These are phyloP conservation scores for Fraxinus nigra DNA, from an alignment of 305 asterid species.

Conservation along the genomic window DNA sequence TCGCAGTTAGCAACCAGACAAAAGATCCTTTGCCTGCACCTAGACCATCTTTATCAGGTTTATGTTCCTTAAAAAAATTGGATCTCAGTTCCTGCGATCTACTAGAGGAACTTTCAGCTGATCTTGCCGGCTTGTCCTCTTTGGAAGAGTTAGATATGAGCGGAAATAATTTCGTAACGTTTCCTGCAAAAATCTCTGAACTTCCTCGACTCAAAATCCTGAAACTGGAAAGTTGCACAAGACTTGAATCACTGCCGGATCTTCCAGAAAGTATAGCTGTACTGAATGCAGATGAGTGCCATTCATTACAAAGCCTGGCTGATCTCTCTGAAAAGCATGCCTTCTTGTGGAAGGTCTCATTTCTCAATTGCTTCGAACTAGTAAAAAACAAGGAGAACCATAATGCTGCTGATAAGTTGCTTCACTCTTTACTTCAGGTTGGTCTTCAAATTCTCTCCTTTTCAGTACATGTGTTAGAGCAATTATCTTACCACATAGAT, in stretches of 20 bases:
- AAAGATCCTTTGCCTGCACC: not conserved
- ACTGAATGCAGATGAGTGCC: slow-evolving; percentile 16
- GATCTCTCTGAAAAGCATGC: not conserved
- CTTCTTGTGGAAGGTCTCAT: not conserved
- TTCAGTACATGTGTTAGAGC: not conserved
- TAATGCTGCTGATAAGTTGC: not conserved
- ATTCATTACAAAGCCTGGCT: not conserved
- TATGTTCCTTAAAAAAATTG: slow-evolving; percentile 17
- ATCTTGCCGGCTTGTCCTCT: slow-evolving; percentile 15
- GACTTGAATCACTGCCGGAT: slow-evolving; percentile 17
- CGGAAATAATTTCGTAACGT: slow-evolving; percentile 1
- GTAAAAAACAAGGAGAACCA: not conserved
- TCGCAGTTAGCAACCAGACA: not conserved
- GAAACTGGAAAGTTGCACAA: slow-evolving; percentile 11
- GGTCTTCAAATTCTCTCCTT: not conserved
- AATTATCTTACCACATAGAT: not conserved
- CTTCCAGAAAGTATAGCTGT: slow-evolving; percentile 17
- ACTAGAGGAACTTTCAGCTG: slow-evolving; percentile 15
- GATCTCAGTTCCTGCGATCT: slow-evolving; percentile 18
- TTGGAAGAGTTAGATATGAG: slow-evolving; percentile 13
- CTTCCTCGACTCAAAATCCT: slow-evolving; percentile 15
- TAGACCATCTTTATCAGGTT: slow-evolving; percentile 9
- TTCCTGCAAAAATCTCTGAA: not conserved
- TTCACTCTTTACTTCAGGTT: not conserved
- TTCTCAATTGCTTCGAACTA: not conserved